phyloP scores from a whole-genome alignment of 2,329 filamentous ascomycete genomes.

The Talaromyces marneffei region DNA sequence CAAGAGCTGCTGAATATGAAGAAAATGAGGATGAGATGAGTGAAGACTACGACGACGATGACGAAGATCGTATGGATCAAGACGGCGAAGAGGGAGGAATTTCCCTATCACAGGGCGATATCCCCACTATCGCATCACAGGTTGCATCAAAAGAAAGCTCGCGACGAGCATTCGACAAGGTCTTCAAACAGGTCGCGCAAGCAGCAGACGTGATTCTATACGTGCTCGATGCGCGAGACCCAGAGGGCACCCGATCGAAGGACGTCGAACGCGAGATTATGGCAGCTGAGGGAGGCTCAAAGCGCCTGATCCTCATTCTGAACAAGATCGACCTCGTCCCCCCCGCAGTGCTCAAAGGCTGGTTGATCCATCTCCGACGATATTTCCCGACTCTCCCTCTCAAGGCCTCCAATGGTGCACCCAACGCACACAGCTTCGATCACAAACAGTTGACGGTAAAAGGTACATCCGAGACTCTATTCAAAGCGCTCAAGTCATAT shows the following conservation, averaged over 20 bases:
- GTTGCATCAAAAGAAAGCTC: conserved; percentile 54
- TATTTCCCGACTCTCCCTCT: conserved; percentile 90
- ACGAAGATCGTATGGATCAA: conserved; percentile 48
- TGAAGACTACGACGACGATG: conserved; percentile 52
- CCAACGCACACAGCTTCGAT: conserved; percentile 86
- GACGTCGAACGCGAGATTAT: conserved; percentile 88
- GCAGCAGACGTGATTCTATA: conserved; percentile 87
- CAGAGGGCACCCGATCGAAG: conserved; percentile 81
- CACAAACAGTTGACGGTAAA: conserved; percentile 84
- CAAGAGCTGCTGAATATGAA: conserved; percentile 41
- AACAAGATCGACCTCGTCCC: conserved; percentile 96
- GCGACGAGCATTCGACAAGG: conserved; percentile 85
- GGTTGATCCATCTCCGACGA: conserved; percentile 76
- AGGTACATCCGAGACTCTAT: conserved; percentile 75
- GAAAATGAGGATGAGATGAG: conserved; percentile 43
- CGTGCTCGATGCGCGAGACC: conserved; percentile 86
- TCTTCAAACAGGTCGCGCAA: conserved; percentile 89
- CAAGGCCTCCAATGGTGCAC: conserved; percentile 71
- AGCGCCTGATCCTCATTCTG: conserved; percentile 81
- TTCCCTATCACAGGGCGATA: conserved; percentile 42
- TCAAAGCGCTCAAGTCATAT: conserved; percentile 85
- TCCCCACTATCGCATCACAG: conserved; percentile 42
- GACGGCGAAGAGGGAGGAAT: conserved; percentile 47
- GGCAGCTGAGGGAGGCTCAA: conserved; percentile 75
- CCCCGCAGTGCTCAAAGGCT: conserved; percentile 71